Evolutionary conservation across 768 basidiomycete genomes (phyloP).

Genomic region (Xerocomellus amylosporus): DNA sequence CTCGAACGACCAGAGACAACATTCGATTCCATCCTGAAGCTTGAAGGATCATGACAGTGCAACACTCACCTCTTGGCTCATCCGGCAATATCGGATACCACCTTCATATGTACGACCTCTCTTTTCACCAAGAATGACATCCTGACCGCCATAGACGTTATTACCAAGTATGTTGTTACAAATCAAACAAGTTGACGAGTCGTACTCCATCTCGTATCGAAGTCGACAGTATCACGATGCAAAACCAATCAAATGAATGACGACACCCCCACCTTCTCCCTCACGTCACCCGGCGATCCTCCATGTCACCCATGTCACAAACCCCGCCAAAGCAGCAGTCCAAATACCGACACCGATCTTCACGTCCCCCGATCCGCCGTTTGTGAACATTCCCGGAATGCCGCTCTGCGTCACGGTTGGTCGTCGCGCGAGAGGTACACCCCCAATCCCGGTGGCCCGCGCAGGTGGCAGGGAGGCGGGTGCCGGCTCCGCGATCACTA

Average conservation of each 20-base stretch:
- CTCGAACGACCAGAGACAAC: neutral
- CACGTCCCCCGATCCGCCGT: constrained; percentile 13
- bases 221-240: neutral
- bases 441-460: constrained; percentile 24
- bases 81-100: constrained; percentile 17
- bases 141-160: constrained; percentile 32
- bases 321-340: constrained; percentile 10
- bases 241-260: neutral
- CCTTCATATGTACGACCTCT: constrained; percentile 30
- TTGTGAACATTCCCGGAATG: constrained; percentile 6
- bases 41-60: constrained; percentile 17
- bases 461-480: constrained; percentile 33
- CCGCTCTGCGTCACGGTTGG: constrained; percentile 14
- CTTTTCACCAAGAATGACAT: constrained; percentile 48
- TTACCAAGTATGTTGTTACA: constrained; percentile 5
- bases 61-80: neutral
- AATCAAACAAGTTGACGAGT: neutral
- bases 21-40: neutral
- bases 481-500: constrained; percentile 42
- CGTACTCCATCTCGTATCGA: neutral
- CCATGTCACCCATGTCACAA: constrained; percentile 22
- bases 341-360: constrained; percentile 17
- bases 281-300: constrained; percentile 10
- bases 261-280: neutral
- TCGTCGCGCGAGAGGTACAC: constrained; percentile 29